Percentiles rank a stretch among this genome's conserved stretches.
Evolutionary conservation across 129 eudicot genomes (phyloP).

Genomic region (Rutidosis leptorrhynchoides): DNA sequence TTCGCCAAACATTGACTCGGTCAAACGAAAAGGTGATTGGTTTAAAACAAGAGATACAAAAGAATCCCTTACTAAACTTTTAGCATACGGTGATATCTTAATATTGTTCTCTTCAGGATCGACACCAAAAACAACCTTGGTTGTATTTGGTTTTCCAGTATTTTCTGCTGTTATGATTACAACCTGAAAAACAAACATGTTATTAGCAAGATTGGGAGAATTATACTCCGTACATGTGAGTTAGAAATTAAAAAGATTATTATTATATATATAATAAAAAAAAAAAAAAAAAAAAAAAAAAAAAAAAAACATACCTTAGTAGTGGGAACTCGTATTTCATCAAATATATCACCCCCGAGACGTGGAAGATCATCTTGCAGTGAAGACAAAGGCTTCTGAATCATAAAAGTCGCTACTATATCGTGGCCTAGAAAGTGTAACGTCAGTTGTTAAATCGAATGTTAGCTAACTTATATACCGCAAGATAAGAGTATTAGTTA

Average conservation of each 20-base stretch:
- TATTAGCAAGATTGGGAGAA: conserved; percentile 5
- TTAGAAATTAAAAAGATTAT: no score
- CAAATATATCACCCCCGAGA: conserved; percentile 75
- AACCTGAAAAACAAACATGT: conserved; percentile 51
- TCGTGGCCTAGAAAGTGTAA: conserved; percentile 58
- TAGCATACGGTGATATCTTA: conserved; percentile 43
- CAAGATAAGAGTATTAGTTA: conserved; percentile 13
- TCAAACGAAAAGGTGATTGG: conserved; percentile 52
- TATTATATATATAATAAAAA: no score
- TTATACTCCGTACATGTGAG: neutral
- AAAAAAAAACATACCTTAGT: conserved; percentile 55
- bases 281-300: no score
- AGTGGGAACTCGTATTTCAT: conserved; percentile 59
- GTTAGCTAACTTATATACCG: conserved; percentile 14
- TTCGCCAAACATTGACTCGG: conserved; percentile 69
- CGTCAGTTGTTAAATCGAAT: conserved; percentile 2
- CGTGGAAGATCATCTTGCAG: conserved; percentile 56
- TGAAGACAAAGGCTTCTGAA: conserved; percentile 58
- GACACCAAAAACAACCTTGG: conserved; percentile 75
- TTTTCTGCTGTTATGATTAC: conserved; percentile 58
- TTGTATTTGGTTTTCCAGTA: conserved; percentile 44
- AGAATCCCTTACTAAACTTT: conserved; percentile 57
- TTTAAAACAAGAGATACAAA: conserved; percentile 56
- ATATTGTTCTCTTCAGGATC: conserved; percentile 55
- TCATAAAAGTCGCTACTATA: conserved; percentile 80